These are phyloP conservation scores for Plasmodium vivax DNA, from an alignment of 169 alveolate genomes.

Conservation along the genomic window DNA sequence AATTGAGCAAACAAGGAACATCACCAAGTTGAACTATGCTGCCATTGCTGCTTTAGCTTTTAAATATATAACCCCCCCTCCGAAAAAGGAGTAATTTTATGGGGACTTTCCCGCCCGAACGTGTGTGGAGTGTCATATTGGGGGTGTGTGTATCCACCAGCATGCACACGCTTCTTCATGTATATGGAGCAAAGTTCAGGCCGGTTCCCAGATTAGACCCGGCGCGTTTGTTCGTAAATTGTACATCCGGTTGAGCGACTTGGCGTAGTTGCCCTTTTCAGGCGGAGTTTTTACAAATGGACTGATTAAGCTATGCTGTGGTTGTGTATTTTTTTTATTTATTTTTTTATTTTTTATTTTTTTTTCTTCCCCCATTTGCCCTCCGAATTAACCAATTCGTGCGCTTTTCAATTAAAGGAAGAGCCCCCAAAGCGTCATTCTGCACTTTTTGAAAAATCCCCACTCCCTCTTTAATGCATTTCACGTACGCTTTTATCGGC, in stretches of 20 bases:
- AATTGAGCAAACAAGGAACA: slow-evolving; percentile 29
- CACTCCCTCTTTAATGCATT: background rate
- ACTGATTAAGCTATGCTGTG: background rate
- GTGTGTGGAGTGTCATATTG: background rate
- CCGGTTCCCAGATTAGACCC: background rate
- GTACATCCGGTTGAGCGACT: background rate
- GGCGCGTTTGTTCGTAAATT: background rate
- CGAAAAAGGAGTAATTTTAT: slow-evolving; percentile 1
- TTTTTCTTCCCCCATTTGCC: background rate
- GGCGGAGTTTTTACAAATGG: background rate
- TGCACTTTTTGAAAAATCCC: background rate
- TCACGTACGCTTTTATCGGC: background rate
- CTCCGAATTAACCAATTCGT: background rate
- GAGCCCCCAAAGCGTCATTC: background rate
- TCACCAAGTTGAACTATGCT: slow-evolving; percentile 32
- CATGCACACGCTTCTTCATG: background rate
- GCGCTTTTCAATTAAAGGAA: background rate
- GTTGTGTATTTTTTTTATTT: background rate
- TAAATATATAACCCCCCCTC: slow-evolving; percentile 23
- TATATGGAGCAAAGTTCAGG: background rate
- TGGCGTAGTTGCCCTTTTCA: background rate
- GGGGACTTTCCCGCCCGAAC: background rate
- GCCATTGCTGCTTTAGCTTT: slow-evolving; percentile 47
- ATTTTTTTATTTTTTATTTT: background rate
- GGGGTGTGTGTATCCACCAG: background rate